Percentiles rank a stretch among this genome's conserved stretches.
Conservation (phyloP, 2,329 filamentous ascomycete species). For the Aspergillus sp. region DNA sequence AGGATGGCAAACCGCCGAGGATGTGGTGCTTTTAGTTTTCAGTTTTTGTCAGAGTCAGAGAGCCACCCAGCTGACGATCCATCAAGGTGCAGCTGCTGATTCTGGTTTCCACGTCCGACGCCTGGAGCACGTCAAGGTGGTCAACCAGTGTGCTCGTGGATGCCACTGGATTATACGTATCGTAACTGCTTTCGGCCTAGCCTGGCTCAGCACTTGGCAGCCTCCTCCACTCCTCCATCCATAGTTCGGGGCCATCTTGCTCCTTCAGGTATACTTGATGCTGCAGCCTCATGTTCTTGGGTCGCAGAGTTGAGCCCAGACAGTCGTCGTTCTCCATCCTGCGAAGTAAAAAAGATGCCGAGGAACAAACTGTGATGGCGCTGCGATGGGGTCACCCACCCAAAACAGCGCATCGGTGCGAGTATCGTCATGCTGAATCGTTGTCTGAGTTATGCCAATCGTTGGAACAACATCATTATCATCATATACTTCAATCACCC, state of each 20-base stretch:
- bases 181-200: constrained; percentile 6
- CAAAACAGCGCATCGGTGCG: not conserved
- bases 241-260: constrained; percentile 8
- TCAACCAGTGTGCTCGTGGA: constrained; percentile 4
- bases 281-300: constrained; percentile 6
- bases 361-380: not conserved
- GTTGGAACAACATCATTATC: not conserved
- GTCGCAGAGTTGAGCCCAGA: constrained; percentile 4
- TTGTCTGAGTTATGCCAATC: not conserved
- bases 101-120: constrained; percentile 8
- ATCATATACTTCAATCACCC: not conserved
- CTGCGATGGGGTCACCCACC: not conserved
- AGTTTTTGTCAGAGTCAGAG: constrained; percentile 1
- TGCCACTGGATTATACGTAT: not conserved
- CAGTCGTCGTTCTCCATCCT: not conserved
- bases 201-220: not conserved
- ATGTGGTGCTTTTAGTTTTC: not conserved
- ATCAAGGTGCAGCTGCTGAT: constrained; percentile 14
- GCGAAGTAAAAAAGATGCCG: not conserved
- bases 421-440: constrained; percentile 10
- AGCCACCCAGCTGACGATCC: constrained; percentile 14
- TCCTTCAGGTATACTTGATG: constrained; percentile 6
- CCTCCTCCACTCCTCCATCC: constrained; percentile 5
- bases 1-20: not conserved
- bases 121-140: not conserved